Percentiles rank a stretch among this genome's conserved stretches.
phyloP scores from a whole-genome alignment of 2,329 filamentous ascomycete species.

The Acrodontium crateriforme region DNA sequence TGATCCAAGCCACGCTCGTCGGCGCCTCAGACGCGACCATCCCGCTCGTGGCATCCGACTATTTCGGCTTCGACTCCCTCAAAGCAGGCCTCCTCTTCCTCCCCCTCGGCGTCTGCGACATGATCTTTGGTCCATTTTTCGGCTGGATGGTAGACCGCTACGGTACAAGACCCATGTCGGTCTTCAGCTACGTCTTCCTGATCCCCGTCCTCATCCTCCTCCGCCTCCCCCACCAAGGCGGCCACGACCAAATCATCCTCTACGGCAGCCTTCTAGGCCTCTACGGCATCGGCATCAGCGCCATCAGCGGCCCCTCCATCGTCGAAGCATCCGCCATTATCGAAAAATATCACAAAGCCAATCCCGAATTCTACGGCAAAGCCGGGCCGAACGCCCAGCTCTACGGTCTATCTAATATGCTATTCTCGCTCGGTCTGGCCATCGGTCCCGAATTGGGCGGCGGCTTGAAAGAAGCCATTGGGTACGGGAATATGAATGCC shows the following conservation, averaged over 20 bases:
- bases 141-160: slow-evolving; percentile 35
- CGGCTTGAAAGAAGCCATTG: slow-evolving; percentile 35
- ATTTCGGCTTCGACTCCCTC: slow-evolving; percentile 32
- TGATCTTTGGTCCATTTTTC: slow-evolving; percentile 33
- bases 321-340: slow-evolving; percentile 45
- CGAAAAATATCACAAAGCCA: slow-evolving; percentile 41
- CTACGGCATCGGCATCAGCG: slow-evolving; percentile 38
- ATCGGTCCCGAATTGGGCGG: slow-evolving; percentile 47
- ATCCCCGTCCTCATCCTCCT: slow-evolving; percentile 30
- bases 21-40: slow-evolving; percentile 36
- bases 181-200: slow-evolving; percentile 30
- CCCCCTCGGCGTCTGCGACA: slow-evolving; percentile 29
- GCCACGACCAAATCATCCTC: slow-evolving; percentile 28
- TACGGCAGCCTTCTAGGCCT: slow-evolving; percentile 34
- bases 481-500: slow-evolving; percentile 45
- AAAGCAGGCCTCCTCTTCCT: slow-evolving; percentile 33
- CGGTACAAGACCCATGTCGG: slow-evolving; percentile 30
- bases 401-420: slow-evolving; percentile 51
- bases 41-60: slow-evolving; percentile 29
- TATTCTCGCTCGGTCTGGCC: slow-evolving; percentile 46
- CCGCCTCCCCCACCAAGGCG: slow-evolving; percentile 28
- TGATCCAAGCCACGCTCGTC: slow-evolving; percentile 30
- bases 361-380: slow-evolving; percentile 40
- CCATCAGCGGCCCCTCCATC: slow-evolving; percentile 40
- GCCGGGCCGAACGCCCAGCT: slow-evolving; percentile 50